These are phyloP conservation scores for Candida frijolesensis DNA, from an alignment of 1,139 yeast genomes.

Conservation along the genomic window DNA sequence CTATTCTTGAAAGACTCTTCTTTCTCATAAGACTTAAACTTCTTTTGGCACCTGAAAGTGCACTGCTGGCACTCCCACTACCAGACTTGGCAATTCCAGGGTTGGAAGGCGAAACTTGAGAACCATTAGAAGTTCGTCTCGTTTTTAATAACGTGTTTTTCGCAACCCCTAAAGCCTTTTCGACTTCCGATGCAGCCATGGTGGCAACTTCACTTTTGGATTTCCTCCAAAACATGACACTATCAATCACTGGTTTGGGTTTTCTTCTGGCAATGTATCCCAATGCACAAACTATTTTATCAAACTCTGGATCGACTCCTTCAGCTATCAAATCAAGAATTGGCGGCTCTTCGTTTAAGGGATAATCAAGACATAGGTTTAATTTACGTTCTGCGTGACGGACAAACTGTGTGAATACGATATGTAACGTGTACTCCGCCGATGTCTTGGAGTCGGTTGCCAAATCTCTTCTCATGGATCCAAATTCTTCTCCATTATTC, in stretches of 20 bases:
- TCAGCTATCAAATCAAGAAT: conserved; percentile 80
- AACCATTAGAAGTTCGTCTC: conserved; percentile 4
- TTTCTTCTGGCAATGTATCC: conserved; percentile 89
- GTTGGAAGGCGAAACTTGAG: conserved; percentile 10
- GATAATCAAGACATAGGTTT: conserved; percentile 68
- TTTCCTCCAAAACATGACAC: conserved; percentile 98
- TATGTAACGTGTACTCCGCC: conserved; percentile 91
- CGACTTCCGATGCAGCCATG: conserved; percentile 68
- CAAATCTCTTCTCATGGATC: conserved; percentile 42
- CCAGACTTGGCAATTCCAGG: conserved; percentile 22
- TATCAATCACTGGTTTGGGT: conserved; percentile 95
- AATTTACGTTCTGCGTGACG: conserved; percentile 89
- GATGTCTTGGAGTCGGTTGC: conserved; percentile 78
- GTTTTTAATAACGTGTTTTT: conserved; percentile 19
- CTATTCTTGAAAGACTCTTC: conserved; percentile 39
- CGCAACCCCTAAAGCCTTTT: conserved; percentile 34
- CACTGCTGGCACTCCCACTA: conserved; percentile 1
- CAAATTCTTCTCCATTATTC: conserved; percentile 38
- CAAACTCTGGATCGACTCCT: conserved; percentile 86
- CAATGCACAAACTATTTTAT: conserved; percentile 77
- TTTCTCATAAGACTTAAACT: conserved; percentile 46
- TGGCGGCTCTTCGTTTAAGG: conserved; percentile 76
- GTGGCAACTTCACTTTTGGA: conserved; percentile 83
- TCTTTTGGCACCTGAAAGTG: conserved; percentile 31
- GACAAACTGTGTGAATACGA: conserved; percentile 92